Base-by-base conservation (phyloP, 2,329 filamentous ascomycete genomes). In the Aspergillus thermomutatus region DNA sequence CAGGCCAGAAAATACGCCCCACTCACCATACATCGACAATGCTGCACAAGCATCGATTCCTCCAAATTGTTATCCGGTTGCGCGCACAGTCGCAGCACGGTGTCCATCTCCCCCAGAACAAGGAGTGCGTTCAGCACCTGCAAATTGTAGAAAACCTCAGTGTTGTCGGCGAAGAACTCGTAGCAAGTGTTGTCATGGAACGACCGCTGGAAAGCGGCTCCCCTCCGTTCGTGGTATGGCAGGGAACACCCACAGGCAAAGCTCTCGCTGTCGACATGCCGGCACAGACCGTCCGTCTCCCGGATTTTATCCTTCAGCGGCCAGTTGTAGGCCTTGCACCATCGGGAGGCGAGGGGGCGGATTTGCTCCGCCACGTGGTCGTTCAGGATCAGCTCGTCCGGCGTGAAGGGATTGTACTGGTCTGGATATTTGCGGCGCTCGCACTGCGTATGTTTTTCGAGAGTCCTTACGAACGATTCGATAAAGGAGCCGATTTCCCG, bases 81-180 rank as follows among this genome's bases (percentile, higher is more conserved):
- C 8, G 57, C 43, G 52, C 60, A 63, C 2, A 66, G 49, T 4
- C 59, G 56, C 4, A 67, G 50, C 8, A 69, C 41, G 1, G 56
- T 31, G 40, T 65, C 61, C 63, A 67, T 66, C 34, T 67, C 60
- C 4, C 66, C 66, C 26, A 63, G 48, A 1, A 69, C n/a, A 25
- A 68, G 49, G n/a, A 70, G 55, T 2, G 60, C 55, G 52, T 63
- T 64, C 47, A 68, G 52, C 9, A 69, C n/a, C 34, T 68, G 62
- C 7, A 64, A 37, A 34, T 62, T 65, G 53, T 57, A 56, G 31
- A 64, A 64, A 3, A n/a, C 49, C 19, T 27, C 19, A 10, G 21
- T 19, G 21, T 65, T 65, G 4, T 27, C 23, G 3, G 50, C 1
- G 23, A 50, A 58, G 46, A 66, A 64, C 1, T 27, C 1, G 49